Conservation (phyloP, 495 filamentous ascomycete genomes). For the Cercophora newfieldiana region DNA sequence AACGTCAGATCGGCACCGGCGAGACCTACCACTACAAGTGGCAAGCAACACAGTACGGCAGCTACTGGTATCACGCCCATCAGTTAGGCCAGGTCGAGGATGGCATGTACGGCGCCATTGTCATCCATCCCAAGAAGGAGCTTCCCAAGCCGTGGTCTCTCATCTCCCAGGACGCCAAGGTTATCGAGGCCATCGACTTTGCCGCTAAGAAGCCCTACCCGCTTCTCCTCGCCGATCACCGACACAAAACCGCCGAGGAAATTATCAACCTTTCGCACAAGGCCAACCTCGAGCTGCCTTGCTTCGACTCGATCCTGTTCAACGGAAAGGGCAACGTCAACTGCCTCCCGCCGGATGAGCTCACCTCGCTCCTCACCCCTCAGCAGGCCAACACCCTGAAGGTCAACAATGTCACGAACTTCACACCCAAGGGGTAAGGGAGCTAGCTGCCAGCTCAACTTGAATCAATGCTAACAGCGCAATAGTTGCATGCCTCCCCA, state of each 20-base stretch:
- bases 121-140: conserved; percentile 46
- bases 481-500: conserved; percentile 22
- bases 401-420: conserved; percentile 33
- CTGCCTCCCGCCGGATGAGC: conserved; percentile 38
- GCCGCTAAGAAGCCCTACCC: conserved; percentile 48
- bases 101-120: conserved; percentile 54
- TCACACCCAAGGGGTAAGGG: conserved; percentile 46
- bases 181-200: conserved; percentile 44
- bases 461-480: background rate
- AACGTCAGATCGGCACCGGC: conserved; percentile 48
- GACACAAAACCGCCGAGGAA: conserved; percentile 50
- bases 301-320: conserved; percentile 51
- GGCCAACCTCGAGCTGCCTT: conserved; percentile 43
- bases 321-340: conserved; percentile 55
- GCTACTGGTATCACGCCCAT: conserved; percentile 60
- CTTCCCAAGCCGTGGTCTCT: conserved; percentile 46
- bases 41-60: conserved; percentile 50
- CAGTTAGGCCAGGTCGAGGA: conserved; percentile 48
- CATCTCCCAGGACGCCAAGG: conserved; percentile 42
- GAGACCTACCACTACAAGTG: conserved; percentile 48
- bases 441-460: background rate
- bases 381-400: conserved; percentile 37
- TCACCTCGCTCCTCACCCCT: conserved; percentile 38
- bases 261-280: conserved; percentile 40
- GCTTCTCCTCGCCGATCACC: conserved; percentile 57